Percentiles rank a stretch among this genome's conserved stretches.
phyloP scores from a whole-genome alignment of 2,329 filamentous ascomycete genomes.

The Elsinoe perseae region DNA sequence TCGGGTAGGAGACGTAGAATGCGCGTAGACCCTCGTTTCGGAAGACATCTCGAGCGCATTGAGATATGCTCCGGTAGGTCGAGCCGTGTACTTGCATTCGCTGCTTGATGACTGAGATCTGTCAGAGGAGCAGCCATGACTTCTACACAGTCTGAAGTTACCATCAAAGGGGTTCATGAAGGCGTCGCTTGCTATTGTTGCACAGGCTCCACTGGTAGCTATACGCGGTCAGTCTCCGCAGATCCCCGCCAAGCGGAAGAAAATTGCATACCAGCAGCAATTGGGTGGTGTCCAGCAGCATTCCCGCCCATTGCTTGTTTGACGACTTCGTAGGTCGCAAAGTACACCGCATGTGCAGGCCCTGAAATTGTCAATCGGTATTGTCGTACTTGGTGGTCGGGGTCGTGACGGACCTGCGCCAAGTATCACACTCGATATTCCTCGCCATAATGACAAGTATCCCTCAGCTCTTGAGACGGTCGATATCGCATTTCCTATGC shows the following conservation, averaged over 20 bases:
- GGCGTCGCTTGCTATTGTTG: constrained; percentile 94
- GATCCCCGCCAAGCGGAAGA: constrained; percentile 2
- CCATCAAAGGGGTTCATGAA: constrained; percentile 99
- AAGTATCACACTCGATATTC: constrained; percentile 90
- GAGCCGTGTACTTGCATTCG: constrained; percentile 98
- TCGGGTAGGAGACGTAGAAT: constrained; percentile 98
- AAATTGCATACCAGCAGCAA: constrained; percentile 67
- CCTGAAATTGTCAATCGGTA: constrained; percentile 45
- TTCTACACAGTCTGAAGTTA: constrained; percentile 39
- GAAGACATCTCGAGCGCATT: constrained; percentile 86
- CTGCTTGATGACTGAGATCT: constrained; percentile 80
- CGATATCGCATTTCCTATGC: constrained; percentile 84
- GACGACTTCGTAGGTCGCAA: constrained; percentile 94
- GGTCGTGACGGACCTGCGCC: constrained; percentile 62
- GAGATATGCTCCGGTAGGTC: constrained; percentile 74
- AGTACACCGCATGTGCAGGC: constrained; percentile 95
- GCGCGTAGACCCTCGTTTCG: constrained; percentile 77
- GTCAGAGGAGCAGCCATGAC: neutral
- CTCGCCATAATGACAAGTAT: constrained; percentile 85
- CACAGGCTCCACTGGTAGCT: constrained; percentile 89
- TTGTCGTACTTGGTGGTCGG: constrained; percentile 17
- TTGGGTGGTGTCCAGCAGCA: constrained; percentile 77
- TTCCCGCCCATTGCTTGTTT: constrained; percentile 96
- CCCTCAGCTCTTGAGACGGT: constrained; percentile 89
- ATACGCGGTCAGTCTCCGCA: constrained; percentile 18